Conservation (phyloP, 805 yeast species). For the Candida nemodendra region DNA sequence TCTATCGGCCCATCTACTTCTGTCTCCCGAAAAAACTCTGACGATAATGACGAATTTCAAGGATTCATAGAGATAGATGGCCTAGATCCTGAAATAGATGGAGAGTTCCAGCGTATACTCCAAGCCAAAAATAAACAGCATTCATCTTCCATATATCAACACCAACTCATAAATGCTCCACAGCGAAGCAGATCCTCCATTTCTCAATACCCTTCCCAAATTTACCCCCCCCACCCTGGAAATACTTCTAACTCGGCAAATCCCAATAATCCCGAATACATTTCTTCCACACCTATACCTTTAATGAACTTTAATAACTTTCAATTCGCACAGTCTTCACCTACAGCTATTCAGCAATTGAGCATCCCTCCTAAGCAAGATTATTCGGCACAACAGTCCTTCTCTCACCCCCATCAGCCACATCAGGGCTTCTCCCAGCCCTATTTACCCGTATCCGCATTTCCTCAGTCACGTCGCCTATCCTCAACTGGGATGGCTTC, state of each 20-base stretch:
- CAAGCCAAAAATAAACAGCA: conserved; percentile 13
- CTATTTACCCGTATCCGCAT: not conserved
- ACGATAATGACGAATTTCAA: conserved; percentile 14
- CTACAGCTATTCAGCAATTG: not conserved
- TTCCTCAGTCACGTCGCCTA: conserved; percentile 2
- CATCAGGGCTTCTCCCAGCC: conserved; percentile 1
- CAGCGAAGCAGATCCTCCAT: conserved; percentile 1
- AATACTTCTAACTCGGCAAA: not conserved
- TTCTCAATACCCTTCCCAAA: conserved; percentile 4
- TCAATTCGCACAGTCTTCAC: conserved; percentile 4
- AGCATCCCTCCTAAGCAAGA: conserved; percentile 1
- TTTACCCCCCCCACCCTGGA: conserved; percentile 1
- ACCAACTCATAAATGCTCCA: not conserved
- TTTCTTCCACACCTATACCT: conserved; percentile 3
- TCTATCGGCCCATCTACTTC: conserved; percentile 48
- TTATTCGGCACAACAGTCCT: not conserved
- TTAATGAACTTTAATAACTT: conserved; percentile 8
- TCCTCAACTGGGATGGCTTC: conserved; percentile 1
- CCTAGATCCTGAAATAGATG: conserved; percentile 14
- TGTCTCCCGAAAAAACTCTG: conserved; percentile 13
- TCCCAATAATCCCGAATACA: conserved; percentile 1
- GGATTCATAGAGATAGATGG: conserved; percentile 27
- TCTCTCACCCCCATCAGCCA: conserved; percentile 1
- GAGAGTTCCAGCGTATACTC: conserved; percentile 19
- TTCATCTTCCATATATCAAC: conserved; percentile 5